Base-by-base conservation (phyloP, 768 basidiomycete species). In the Brasilioporus rufonigricans region DNA sequence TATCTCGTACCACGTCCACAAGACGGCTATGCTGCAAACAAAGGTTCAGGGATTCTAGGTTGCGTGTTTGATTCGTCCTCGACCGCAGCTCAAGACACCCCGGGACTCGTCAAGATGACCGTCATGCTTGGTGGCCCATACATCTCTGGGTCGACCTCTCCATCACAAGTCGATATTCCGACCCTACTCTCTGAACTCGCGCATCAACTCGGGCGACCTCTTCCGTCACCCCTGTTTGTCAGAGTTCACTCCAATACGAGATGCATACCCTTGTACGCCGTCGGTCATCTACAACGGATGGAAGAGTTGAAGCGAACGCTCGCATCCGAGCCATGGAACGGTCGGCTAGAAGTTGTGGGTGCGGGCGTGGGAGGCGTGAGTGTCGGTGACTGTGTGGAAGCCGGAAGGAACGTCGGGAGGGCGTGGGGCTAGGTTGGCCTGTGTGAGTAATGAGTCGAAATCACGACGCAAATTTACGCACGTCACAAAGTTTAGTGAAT, bases 71-170 rank as follows among this genome's bases (percentile, higher is more conserved):
- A 98, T 69, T 91, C 90, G 0, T 86, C 84, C 48, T 80, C 89
- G 9, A 76, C 93, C 38, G 75, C 81, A 1, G 77, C 71, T 6
- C 86, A 93, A 58, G 83, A 85, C 58, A 55, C 56, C 32, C 60
- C 64, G 1, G 62, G 72, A 18, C 74, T 86, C 57, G 85, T 87
- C 26, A 97, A 96, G 67, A 66, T 95, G 60, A 94, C 95, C 0
- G 80, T 93, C 41, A 95, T 99, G 92, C 72, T 93, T 23, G 93
- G 94, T 19, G 93, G 93, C 0, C 88, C 92, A 1, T 84, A 91
- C 61, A 59, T 50, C 26, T 52, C 40, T 26, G 50, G 50, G 57
- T 48, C 45, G 2, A 44, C 23, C 46, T 27, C 58, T 19, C 43
- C 57, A n/a, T 50, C 63, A 53, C 63, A 55, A 46, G 41, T 74